Base-by-base conservation (phyloP, 495 filamentous ascomycete genomes). In the Neurospora sp. region DNA sequence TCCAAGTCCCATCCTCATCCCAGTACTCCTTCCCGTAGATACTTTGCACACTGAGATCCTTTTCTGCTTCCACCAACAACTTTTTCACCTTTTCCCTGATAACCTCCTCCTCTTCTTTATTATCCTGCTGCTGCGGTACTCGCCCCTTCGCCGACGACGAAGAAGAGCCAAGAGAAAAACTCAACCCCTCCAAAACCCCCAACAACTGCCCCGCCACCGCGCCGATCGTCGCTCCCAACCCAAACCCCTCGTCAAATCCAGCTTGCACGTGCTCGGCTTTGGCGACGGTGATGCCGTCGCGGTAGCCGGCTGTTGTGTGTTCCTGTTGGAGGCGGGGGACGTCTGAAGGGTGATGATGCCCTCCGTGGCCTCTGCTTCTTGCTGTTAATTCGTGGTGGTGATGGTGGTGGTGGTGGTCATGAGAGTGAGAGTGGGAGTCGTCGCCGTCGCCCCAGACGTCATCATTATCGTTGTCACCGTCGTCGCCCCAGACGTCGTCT, bases 221-320 rank as follows among this genome's bases (percentile, higher is more conserved):
- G 3, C 95, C 95, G 39, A 97, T 80, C 37, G 89, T 86, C 3
- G 93, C 94, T 40, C 95, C 96, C 3, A 97, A 84, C 2, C 85
- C 80, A 73, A 92, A 98, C 0, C 94, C 94, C 71, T 94, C 91
- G 79, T 98, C 96, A 78, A 98, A 98, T 8, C 96, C 95, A 20
- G 81, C 80, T 78, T 98, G 95, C 14, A 96, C 86, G 74, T 87
- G 87, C 69, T 84, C 75, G 16, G 84, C 82, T 80, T 97, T 98
- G 22, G 90, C 91, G 4, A 79, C 76, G 4, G 91, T 84, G 74
- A 98, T 89, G 72, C 96, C 95, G 74, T 95, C 93, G 73, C 95
- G 90, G 82, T 98, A 98, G 69, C 96, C 95, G n/a, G 91, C 89
- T 9, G 90, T 97, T 41, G 88, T 86, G 81, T 98, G 94, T 73